phyloP scores from a whole-genome alignment of 169 alveolate species.

The Theileria luwenshuni region DNA sequence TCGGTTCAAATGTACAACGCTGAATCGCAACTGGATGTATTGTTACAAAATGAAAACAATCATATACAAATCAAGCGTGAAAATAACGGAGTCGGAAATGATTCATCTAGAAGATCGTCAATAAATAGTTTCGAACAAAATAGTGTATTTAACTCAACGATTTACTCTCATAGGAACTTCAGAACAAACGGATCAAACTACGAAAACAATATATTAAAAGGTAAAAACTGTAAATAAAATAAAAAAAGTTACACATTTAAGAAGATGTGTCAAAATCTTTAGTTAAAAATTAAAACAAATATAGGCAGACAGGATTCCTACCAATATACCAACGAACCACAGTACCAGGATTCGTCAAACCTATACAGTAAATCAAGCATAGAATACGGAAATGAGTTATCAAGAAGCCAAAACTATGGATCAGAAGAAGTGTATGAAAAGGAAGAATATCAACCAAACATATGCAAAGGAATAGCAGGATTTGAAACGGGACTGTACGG shows the following conservation, averaged over 20 bases:
- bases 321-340: not conserved
- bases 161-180: not conserved
- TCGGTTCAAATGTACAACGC: not conserved
- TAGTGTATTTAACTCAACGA: not conserved
- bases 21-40: constrained; percentile 10
- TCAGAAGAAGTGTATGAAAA: not conserved
- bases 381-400: not conserved
- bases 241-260: not conserved
- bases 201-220: not conserved
- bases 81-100: not conserved
- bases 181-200: not conserved
- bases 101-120: not conserved
- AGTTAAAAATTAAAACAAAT: too few species aligned
- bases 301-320: not conserved
- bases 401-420: too few species aligned
- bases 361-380: not conserved
- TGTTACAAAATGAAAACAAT: not conserved
- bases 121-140: not conserved
- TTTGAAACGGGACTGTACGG: not conserved
- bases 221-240: not conserved
- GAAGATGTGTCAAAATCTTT: too few species aligned
- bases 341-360: not conserved
- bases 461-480: not conserved
- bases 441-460: not conserved
- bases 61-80: not conserved